Base-by-base conservation (phyloP, 306 rosid species). In the Begonia fuchsioides region DNA sequence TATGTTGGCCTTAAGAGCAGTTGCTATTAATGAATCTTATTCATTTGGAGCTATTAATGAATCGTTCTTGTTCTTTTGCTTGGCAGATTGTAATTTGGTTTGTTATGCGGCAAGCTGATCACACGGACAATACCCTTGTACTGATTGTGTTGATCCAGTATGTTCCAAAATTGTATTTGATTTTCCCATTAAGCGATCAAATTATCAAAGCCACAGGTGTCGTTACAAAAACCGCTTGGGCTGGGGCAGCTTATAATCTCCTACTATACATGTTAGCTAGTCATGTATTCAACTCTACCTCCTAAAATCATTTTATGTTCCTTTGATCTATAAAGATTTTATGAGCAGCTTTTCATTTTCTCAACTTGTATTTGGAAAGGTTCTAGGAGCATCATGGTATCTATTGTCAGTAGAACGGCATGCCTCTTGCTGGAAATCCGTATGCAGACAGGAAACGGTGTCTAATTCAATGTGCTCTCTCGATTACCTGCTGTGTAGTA, bases 171-270 rank as follows among this genome's bases (percentile, higher is more conserved):
- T 65, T 88, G 16, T 88, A 84, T 58, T 62, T 88, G 60, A 88
- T 81, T 59, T 83, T 88, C 50, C 97, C 95, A 38, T 58, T 88
- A 55, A 88, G 93, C 52, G 69, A 86, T 58, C 90, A 88, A 75
- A 88, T 88, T 58, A 75, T 81, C 67, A 84, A 84, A 68, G 85
- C 95, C 67, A 74, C 86, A 2, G 97, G 97, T 43, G 64, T 84
- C 8, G 95, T 76, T 54, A 83, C 97, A 62, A 81, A 74, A 67
- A 84, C 93, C 0, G 97, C 97, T 20, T 88, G 95, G 95, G 93
- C 97, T 9, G 97, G 97, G 64, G 97, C 95, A 59, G 97, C 95
- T 2, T 88, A 88, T 43, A 88, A 88, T 70, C 90, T 88, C 16
- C 13, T 84, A 52, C 88, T 88, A 51, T 88, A 84, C 75, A 78